A percentile compares a stretch with the other conserved stretches of the same genome.
Evolutionary conservation across 768 basidiomycete species (phyloP).

Genomic region (Psilocybe tampanensis): DNA sequence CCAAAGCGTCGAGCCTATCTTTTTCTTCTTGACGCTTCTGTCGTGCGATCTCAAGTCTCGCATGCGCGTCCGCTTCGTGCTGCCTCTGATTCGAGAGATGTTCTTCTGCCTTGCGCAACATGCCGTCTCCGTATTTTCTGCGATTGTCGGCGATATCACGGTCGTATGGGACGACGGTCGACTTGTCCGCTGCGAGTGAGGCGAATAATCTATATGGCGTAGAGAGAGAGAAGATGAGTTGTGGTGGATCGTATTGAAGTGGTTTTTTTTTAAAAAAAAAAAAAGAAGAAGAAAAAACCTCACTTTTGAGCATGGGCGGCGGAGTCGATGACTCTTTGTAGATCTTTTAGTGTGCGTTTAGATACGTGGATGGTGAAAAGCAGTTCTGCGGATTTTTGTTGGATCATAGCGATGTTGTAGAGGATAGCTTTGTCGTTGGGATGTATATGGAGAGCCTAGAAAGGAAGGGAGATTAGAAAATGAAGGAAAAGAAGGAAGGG

Average conservation of each 20-base stretch:
- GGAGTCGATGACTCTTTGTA: slow-evolving; percentile 76
- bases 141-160: slow-evolving; percentile 89
- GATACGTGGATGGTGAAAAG: slow-evolving; percentile 71
- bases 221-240: neutral
- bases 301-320: slow-evolving; percentile 88
- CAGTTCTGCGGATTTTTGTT: slow-evolving; percentile 94
- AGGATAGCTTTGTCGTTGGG: slow-evolving; percentile 88
- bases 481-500: no score
- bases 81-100: slow-evolving; percentile 74
- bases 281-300: slow-evolving; percentile 20
- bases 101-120: slow-evolving; percentile 81
- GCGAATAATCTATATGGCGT: slow-evolving; percentile 68
- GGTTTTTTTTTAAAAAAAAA: no score
- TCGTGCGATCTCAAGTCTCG: slow-evolving; percentile 76
- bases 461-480: neutral
- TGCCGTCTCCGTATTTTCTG: slow-evolving; percentile 84
- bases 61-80: slow-evolving; percentile 70
- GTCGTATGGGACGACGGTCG: slow-evolving; percentile 76
- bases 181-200: slow-evolving; percentile 75
- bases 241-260: no score
- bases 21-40: slow-evolving; percentile 80
- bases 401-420: slow-evolving; percentile 98
- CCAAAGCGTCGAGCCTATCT: slow-evolving; percentile 60
- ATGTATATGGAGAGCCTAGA: slow-evolving; percentile 82
- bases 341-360: slow-evolving; percentile 81